Evolutionary conservation across 2,329 filamentous ascomycete genomes (phyloP).

Genomic region (Eurotiales sp.): DNA sequence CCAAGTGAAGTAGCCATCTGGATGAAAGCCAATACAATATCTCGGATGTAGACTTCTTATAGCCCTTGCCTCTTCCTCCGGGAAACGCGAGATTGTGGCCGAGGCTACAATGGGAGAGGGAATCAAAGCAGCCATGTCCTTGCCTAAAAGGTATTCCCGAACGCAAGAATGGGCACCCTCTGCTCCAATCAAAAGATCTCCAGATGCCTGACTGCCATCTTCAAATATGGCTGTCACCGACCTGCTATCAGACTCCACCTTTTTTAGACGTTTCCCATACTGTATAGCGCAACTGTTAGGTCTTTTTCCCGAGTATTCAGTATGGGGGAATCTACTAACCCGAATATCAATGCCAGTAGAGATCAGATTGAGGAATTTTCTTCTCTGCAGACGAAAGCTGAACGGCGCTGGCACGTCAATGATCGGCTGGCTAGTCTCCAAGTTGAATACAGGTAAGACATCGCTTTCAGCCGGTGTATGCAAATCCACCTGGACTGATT

Average conservation of each 20-base stretch:
- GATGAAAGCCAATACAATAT: conserved; percentile 12
- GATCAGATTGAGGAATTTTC: conserved; percentile 26
- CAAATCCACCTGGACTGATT: conserved; percentile 24
- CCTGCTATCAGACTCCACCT: conserved; percentile 7
- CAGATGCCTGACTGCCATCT: conserved; percentile 12
- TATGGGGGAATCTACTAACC: conserved; percentile 15
- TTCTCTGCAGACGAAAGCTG: conserved; percentile 24
- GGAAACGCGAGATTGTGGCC: conserved; percentile 7
- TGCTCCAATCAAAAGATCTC: conserved; percentile 15
- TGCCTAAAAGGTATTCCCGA: conserved; percentile 15
- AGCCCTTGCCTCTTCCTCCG: conserved; percentile 1
- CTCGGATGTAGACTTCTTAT: conserved; percentile 11
- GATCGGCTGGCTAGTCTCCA: conserved; percentile 23
- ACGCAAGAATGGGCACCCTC: conserved; percentile 16
- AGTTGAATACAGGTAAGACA: conserved; percentile 24
- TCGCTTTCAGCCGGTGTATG: conserved; percentile 21
- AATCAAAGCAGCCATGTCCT: conserved; percentile 12
- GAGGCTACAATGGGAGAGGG: conserved; percentile 9
- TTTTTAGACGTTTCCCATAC: conserved; percentile 15
- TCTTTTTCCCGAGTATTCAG: neutral
- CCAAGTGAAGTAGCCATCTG: conserved; percentile 13
- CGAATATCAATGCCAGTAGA: conserved; percentile 26
- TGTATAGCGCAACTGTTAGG: conserved; percentile 12
- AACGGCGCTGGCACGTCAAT: conserved; percentile 24
- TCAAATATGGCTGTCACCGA: conserved; percentile 12